phyloP scores from a whole-genome alignment of 306 rosid genomes.

The Begonia masoniana region DNA sequence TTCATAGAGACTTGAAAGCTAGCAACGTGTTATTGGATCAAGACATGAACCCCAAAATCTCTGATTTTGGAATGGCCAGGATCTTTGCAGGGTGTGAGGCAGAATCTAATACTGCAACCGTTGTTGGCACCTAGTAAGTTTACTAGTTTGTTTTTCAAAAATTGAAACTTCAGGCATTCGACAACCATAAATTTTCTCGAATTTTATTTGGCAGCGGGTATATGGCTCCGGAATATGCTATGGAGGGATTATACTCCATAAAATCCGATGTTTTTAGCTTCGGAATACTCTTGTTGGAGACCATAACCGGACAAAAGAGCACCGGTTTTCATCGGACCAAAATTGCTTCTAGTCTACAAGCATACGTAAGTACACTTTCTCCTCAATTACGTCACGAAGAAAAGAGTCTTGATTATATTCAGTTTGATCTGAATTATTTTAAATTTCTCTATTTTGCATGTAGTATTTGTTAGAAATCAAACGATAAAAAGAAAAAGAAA shows the following conservation, averaged over 20 bases:
- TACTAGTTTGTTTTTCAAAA: neutral
- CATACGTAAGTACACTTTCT: slow-evolving; percentile 1
- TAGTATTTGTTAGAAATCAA: no score
- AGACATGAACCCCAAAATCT: neutral
- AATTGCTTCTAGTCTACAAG: neutral
- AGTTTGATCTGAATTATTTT: no score
- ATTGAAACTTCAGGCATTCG: neutral
- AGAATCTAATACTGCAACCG: neutral
- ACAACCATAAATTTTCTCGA: neutral
- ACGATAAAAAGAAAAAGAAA: no score
- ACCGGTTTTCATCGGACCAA: neutral
- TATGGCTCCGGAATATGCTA: no score
- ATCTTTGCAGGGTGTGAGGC: neutral
- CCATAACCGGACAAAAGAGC: neutral
- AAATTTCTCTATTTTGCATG: no score
- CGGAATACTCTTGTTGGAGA: neutral
- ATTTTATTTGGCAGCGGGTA: neutral
- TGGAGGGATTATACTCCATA: no score
- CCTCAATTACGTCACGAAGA: no score
- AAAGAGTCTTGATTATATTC: no score
- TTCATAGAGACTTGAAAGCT: no score
- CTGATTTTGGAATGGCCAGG: neutral
- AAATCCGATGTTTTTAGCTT: slow-evolving; percentile 1
- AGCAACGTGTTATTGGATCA: neutral
- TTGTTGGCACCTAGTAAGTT: neutral